These are phyloP conservation scores for Batrachochytrium dendrobatidis DNA, from an alignment of 371 early-diverging fungal genomes.

Conservation along the genomic window DNA sequence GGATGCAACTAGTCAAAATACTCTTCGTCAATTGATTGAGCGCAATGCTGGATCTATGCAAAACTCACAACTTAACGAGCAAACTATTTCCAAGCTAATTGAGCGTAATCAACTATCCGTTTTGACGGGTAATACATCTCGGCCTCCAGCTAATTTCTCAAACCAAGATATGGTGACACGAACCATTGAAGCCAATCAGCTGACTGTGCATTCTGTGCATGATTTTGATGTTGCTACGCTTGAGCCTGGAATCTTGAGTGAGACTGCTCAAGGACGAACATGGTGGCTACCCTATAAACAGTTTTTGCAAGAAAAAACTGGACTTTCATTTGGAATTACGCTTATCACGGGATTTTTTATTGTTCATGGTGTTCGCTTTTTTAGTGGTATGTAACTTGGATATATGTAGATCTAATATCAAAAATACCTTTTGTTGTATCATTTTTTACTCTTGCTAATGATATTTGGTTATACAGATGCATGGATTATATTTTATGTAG, in stretches of 20 bases:
- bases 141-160: slow-evolving; percentile 40
- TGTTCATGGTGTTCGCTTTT: slow-evolving; percentile 35
- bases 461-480: slow-evolving; percentile 21
- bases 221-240: slow-evolving; percentile 25
- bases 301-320: slow-evolving; percentile 27
- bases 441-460: too few relatives aligned
- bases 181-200: slow-evolving; percentile 59
- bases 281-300: not conserved
- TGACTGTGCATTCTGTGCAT: slow-evolving; percentile 59
- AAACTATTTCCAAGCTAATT: slow-evolving; percentile 58
- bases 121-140: slow-evolving; percentile 29
- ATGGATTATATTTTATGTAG: slow-evolving; percentile 25
- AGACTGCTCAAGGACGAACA: slow-evolving; percentile 9
- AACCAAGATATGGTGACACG: slow-evolving; percentile 49
- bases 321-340: slow-evolving; percentile 30
- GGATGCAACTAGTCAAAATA: slow-evolving; percentile 5
- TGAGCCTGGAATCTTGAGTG: slow-evolving; percentile 16
- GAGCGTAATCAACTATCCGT: slow-evolving; percentile 55
- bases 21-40: slow-evolving; percentile 1
- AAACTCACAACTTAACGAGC: slow-evolving; percentile 47
- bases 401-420: slow-evolving; percentile 32
- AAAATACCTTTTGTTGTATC: slow-evolving; percentile 11
- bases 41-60: slow-evolving; percentile 18
- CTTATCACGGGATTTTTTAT: slow-evolving; percentile 34
- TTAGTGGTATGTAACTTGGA: slow-evolving; percentile 30